Conservation (phyloP, 768 basidiomycete species). For the Boletus pseudo-olivaceus region DNA sequence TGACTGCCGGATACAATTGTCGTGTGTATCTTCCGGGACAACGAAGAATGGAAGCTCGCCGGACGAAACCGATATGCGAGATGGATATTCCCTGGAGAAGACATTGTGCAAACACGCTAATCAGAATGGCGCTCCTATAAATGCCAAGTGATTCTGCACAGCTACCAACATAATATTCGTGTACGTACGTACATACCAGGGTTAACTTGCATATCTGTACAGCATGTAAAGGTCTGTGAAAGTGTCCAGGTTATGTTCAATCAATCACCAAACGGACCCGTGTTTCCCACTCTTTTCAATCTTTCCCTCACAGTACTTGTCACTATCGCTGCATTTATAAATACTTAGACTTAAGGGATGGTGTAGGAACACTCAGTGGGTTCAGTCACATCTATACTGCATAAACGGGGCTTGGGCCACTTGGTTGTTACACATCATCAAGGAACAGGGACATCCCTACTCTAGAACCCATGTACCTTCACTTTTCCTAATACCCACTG, state of each 20-base stretch:
- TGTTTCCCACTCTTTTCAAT: not conserved
- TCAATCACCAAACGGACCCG: not conserved
- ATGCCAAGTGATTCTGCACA: not conserved
- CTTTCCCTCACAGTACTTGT: no score
- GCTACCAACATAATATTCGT: not conserved
- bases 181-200: no score
- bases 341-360: no score
- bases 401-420: not conserved
- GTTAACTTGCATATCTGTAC: not conserved
- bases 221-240: not conserved
- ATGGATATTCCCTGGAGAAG: no score
- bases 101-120: no score
- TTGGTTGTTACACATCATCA: constrained; percentile 10
- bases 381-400: no score
- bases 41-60: not conserved
- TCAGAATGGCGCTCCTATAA: not conserved
- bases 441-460: constrained; percentile 32
- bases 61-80: not conserved
- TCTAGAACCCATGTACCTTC: constrained; percentile 66
- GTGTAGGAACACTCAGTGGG: no score
- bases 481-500: constrained; percentile 71
- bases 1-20: not conserved
- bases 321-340: no score
- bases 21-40: not conserved
- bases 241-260: not conserved